Evolutionary conservation across 345 rosid genomes (phyloP), one percentile per base, ranked within the genome.

Genomic region (Hirschfeldia incana): DNA sequence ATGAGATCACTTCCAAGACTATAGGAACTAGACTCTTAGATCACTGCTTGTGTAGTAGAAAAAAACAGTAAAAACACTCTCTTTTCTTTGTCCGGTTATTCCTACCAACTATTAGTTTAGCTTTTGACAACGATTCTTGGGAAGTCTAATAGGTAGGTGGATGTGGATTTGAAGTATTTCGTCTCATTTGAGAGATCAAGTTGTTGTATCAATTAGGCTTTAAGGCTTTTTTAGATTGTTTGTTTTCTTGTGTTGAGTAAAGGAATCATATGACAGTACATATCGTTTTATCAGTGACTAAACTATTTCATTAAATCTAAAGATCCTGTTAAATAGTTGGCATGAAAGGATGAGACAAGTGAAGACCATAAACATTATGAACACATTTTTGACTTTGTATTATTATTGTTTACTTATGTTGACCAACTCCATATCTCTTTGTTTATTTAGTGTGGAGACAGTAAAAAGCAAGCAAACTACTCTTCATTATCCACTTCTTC

Each of bases 391-490:
- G 81, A 71, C 81, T 55, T 27, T 65, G 4, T 72, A 63, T 30
- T 4, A 17, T 26, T 3, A 12, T 34, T 67, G 71, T 12, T 53
- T 65, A 26, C 15, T 65, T 26, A 11, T 64, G 71, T 72, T 60
- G 46, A 71, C 81, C 77, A 78, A 79, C 82, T 79, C 82, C 74
- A 68, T 46, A 0, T 62, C 65, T 51, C 34, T 34, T 27, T 34
- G 67, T 67, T 66, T 61, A 27, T 26, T 10, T 61, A 6, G 30
- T 78, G 65, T 78, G 73, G 63, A 72, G 55, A 67, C 28, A 74
- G 79, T 63, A 75, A 75, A 80, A 80, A 80, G 72, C 36, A 55
- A 10, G 65, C 7, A 72, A 80, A 75, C 80, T 69, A 76, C 83
- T 80, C 83, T 70, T 15, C 63, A 28, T 59, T 59, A 7, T 42